Evolutionary conservation across 1,284 basidiomycete species (phyloP).

Genomic region (Testicularia cyperi): DNA sequence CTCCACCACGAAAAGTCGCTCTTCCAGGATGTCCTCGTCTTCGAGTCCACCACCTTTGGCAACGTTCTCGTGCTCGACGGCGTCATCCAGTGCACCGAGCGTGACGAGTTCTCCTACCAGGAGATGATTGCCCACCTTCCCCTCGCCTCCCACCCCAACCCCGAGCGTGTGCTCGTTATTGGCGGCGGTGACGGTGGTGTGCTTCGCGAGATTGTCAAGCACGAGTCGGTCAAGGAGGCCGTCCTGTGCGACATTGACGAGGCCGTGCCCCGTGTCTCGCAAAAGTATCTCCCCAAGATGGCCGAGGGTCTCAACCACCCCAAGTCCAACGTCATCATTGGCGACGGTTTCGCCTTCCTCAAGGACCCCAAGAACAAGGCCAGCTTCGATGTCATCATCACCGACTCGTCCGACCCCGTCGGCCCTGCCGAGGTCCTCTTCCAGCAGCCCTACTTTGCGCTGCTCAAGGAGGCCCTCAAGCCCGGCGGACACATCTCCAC

Average conservation of each 20-base stretch:
- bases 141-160: conserved; percentile 91
- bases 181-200: conserved; percentile 79
- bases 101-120: conserved; percentile 99
- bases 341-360: conserved; percentile 97
- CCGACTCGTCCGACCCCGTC: conserved; percentile 94
- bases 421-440: conserved; percentile 93
- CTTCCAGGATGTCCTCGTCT: conserved; percentile 73
- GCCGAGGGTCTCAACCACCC: conserved; percentile 79
- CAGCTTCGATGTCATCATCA: conserved; percentile 93
- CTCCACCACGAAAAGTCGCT: conserved; percentile 89
- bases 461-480: conserved; percentile 83
- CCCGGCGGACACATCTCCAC: conserved; percentile 93
- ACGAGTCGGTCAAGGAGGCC: conserved; percentile 84
- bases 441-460: conserved; percentile 94
- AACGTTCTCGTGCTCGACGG: conserved; percentile 96
- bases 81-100: conserved; percentile 93
- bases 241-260: conserved; percentile 98
- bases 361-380: conserved; percentile 76
- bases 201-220: conserved; percentile 94
- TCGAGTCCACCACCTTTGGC: conserved; percentile 61
- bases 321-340: conserved; percentile 84
- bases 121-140: conserved; percentile 99
- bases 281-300: conserved; percentile 91
- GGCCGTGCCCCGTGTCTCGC: conserved; percentile 94
- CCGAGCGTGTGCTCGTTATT: conserved; percentile 91